Evolutionary conservation across 768 basidiomycete genomes (phyloP).

Genomic region (Auriscalpium orientale): DNA sequence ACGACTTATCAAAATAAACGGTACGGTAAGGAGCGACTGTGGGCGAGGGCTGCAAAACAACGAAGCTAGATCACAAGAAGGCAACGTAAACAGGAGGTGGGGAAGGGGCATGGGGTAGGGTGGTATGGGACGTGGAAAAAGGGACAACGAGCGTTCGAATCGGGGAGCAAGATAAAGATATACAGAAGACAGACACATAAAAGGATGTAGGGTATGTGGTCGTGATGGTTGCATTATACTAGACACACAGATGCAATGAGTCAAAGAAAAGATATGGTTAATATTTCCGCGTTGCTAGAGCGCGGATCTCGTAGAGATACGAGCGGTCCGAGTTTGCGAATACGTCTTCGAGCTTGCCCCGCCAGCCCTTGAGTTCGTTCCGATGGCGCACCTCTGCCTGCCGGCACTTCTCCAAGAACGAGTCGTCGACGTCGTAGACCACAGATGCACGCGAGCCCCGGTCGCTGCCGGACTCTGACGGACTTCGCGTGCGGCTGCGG

Average conservation of each 20-base stretch:
- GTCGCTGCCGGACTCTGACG: conserved; percentile 72
- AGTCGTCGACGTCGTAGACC: conserved; percentile 70
- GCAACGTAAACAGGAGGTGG: neutral
- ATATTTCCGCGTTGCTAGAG: conserved; percentile 80
- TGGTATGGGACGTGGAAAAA: neutral
- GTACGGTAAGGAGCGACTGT: neutral
- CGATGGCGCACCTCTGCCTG: conserved; percentile 78
- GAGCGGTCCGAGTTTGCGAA: conserved; percentile 46
- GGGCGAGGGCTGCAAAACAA: neutral
- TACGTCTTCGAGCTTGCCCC: conserved; percentile 16
- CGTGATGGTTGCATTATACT: conserved; percentile 2
- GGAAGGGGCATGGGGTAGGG: neutral
- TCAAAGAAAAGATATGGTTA: conserved; percentile 4
- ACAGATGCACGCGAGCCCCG: conserved; percentile 76
- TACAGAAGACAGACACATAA: neutral
- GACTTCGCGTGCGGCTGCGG: conserved; percentile 51
- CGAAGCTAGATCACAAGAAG: neutral
- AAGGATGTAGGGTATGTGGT: conserved; percentile 3
- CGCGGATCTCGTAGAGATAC: conserved; percentile 74
- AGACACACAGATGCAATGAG: conserved; percentile 2
- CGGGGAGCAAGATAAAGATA: neutral
- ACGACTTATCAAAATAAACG: neutral
- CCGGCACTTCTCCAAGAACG: conserved; percentile 64
- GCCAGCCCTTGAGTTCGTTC: conserved; percentile 81
- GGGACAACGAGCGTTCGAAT: neutral